Percentiles rank a stretch among this genome's conserved stretches.
Evolutionary conservation across 345 rosid genomes (phyloP).

Genomic region (Boechera divaricarpa): DNA sequence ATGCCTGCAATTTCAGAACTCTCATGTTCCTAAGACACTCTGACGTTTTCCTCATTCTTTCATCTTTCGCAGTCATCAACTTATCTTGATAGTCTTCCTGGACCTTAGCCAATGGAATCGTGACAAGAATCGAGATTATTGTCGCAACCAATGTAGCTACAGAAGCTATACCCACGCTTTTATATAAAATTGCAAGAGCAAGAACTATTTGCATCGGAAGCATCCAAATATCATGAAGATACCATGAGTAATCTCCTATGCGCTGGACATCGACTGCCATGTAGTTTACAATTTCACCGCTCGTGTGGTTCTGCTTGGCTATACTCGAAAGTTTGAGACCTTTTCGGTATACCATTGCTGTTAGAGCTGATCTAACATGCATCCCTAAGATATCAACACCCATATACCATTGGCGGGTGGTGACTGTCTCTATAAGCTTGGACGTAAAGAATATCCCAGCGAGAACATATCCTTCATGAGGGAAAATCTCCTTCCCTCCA

Average conservation of each 20-base stretch:
- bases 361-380: constrained; percentile 98
- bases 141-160: constrained; percentile 92
- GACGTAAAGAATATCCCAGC: constrained; percentile 93
- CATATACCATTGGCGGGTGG: constrained; percentile 98
- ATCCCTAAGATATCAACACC: constrained; percentile 99
- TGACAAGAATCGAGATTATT: constrained; percentile 78
- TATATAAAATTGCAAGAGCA: constrained; percentile 92
- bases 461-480: constrained; percentile 92
- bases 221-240: constrained; percentile 99
- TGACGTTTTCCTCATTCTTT: constrained; percentile 99
- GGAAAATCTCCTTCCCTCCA: constrained; percentile 84
- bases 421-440: constrained; percentile 91
- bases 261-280: constrained; percentile 99
- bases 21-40: constrained; percentile 99
- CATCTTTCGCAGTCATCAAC: constrained; percentile 97
- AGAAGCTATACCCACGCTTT: constrained; percentile 96
- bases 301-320: constrained; percentile 93
- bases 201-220: constrained; percentile 96
- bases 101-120: constrained; percentile 83
- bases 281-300: constrained; percentile 95
- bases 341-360: constrained; percentile 93
- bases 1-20: constrained; percentile 95
- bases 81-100: constrained; percentile 98
- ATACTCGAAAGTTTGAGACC: constrained; percentile 91
- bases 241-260: constrained; percentile 97